Base-by-base conservation (phyloP, 1,284 basidiomycete genomes). In the Boletus semigastroideus region DNA sequence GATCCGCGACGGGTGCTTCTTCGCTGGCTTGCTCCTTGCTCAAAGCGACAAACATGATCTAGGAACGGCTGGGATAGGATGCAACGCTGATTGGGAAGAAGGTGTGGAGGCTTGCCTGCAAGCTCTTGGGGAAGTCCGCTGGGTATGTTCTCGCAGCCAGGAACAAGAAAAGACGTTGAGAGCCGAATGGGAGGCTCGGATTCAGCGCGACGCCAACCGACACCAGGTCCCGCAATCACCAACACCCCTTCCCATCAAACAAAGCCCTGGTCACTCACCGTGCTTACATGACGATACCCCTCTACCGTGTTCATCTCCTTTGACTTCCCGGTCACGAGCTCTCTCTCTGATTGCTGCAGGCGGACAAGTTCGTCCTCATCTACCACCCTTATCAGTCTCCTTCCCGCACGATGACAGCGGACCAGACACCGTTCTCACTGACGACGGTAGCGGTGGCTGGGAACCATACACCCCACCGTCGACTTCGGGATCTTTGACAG, bases 1-100 rank as follows among this genome's bases (percentile, higher is more conserved):
- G 5, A 84, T 92, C 39, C 81, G 89, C 20, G 89, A 91, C 59
- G 87, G 87, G 12, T 83, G 82, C 60, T 94, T 86, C 74, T 92
- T 86, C 61, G 88, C 90, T 2, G 91, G 83, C 2, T 79, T 85
- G 57, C 69, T 91, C 20, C 78, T 90, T 13, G 87, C 86, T 1
- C 75, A 71, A 50, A 63, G 74, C 7, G 78, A 82, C 8, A 70
- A 74, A 5, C 53, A 70, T 37, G 59, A 61, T 22, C 53, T 61
- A 14, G 73, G 81, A 52, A 81, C 78, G 42, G 78, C 79, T 11
- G 34, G 57, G 61, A 17, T 73, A 68, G 37, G 64, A 27, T 71
- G 69, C 59, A 75, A 84, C 19, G 69, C 69, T 10, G 82, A 80
- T 14, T 68, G 77, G 20, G 82, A 87, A 44, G 87, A 90, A 22